Percentiles rank a stretch among this genome's conserved stretches.
Conservation (phyloP, 306 rosid genomes). For the Castanea sativa region DNA sequence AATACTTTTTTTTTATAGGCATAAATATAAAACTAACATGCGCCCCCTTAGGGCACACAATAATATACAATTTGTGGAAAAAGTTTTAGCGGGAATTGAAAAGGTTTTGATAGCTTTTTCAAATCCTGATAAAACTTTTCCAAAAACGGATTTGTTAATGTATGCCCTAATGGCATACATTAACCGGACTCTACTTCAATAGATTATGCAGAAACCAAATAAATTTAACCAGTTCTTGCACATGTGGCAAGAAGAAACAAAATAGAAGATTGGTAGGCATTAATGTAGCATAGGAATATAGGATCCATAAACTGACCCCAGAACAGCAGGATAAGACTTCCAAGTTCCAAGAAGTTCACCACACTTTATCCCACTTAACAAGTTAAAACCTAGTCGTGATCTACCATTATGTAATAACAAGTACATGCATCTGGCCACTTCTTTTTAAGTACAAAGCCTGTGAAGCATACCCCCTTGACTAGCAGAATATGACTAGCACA, state of each 20-base stretch:
- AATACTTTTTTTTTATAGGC: not conserved
- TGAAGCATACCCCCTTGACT: not conserved
- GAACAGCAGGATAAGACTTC: constrained; percentile 8
- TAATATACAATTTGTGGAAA: no score
- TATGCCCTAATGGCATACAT: no score
- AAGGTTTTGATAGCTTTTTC: no score
- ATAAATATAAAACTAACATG: no score
- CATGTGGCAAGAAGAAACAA: not conserved
- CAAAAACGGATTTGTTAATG: no score
- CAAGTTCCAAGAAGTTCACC: constrained; percentile 1
- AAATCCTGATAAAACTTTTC: no score
- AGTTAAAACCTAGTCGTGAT: not conserved
- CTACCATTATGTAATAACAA: not conserved
- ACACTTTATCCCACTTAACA: not conserved
- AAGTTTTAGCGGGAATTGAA: no score
- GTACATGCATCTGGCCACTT: constrained; percentile 7
- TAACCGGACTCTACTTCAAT: not conserved
- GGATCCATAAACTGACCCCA: constrained; percentile 9
- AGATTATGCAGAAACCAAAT: not conserved
- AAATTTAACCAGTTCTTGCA: constrained; percentile 1
- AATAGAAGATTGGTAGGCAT: constrained; percentile 11
- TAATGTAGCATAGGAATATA: constrained; percentile 9
- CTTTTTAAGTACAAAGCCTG: not conserved
- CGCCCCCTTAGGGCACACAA: no score
- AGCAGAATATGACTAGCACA: not conserved